These are phyloP conservation scores for Epipyxis sp. DNA, from an alignment of 108 stramenopile species.

Conservation along the genomic window DNA sequence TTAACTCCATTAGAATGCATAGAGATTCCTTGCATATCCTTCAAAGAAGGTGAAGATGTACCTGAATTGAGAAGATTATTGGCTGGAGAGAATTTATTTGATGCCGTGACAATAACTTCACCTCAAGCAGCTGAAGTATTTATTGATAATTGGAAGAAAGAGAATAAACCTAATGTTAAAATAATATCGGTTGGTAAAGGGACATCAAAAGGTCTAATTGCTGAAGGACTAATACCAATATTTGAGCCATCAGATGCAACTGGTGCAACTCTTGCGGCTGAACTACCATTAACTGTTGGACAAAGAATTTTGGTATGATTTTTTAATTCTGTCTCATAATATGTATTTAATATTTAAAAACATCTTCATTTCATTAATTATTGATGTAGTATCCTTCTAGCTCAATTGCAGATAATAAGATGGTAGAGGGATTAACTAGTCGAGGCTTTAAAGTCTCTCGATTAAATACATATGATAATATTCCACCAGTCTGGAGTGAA, in stretches of 20 bases:
- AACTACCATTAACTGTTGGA: constrained; percentile 33
- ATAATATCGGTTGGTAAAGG: constrained; percentile 53
- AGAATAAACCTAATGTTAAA: constrained; percentile 38
- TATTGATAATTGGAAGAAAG: constrained; percentile 30
- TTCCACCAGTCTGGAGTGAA: constrained; percentile 41
- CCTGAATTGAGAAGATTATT: constrained; percentile 29
- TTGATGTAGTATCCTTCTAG: constrained; percentile 50
- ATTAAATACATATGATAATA: constrained; percentile 48
- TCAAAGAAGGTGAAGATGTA: constrained; percentile 40
- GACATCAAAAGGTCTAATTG: constrained; percentile 41
- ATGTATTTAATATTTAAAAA: no score
- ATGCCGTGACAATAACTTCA: constrained; percentile 49
- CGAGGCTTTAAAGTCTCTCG: constrained; percentile 45
- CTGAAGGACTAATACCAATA: constrained; percentile 33
- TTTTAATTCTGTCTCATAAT: neutral
- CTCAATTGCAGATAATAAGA: constrained; percentile 36
- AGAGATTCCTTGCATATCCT: constrained; percentile 49
- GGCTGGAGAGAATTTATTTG: neutral
- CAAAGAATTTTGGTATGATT: neutral
- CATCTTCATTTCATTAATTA: no score
- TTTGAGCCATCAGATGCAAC: constrained; percentile 51
- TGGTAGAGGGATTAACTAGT: constrained; percentile 39
- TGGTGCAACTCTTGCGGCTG: constrained; percentile 48
- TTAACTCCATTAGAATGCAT: constrained; percentile 13
- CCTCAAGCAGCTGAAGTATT: constrained; percentile 55